A percentile compares a stretch with the other conserved stretches of the same genome.
These are phyloP conservation scores for Vanderwaltozyma verrucispora DNA, from an alignment of 805 yeast species.

Conservation along the genomic window DNA sequence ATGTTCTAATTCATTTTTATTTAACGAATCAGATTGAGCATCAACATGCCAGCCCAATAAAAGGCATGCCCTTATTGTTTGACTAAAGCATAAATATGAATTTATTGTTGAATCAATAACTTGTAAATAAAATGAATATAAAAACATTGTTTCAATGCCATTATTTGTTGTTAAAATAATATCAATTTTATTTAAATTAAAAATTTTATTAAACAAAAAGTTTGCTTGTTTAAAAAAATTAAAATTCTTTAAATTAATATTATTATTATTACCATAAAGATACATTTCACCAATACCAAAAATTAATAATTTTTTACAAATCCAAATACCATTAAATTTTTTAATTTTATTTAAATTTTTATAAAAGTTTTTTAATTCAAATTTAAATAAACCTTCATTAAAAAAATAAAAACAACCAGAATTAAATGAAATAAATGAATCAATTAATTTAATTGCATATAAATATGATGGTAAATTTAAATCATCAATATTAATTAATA, in stretches of 20 bases:
- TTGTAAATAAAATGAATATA: conserved; percentile 71
- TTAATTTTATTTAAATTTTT: conserved; percentile 28
- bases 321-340: conserved; percentile 69
- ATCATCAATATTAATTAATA: neutral
- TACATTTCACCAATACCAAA: conserved; percentile 81
- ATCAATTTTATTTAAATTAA: conserved; percentile 1
- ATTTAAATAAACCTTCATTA: conserved; percentile 70
- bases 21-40: conserved; percentile 57
- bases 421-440: conserved; percentile 66
- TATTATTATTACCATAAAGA: conserved; percentile 19
- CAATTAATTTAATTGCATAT: conserved; percentile 64
- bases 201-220: neutral
- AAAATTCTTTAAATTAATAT: neutral
- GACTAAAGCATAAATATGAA: conserved; percentile 69
- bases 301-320: conserved; percentile 60
- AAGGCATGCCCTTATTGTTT: conserved; percentile 61
- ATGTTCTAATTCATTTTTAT: conserved; percentile 67
- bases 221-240: conserved; percentile 2
- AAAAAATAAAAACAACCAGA: conserved; percentile 81
- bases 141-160: conserved; percentile 62
- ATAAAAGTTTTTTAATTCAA: conserved; percentile 52
- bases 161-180: conserved; percentile 37
- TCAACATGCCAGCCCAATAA: conserved; percentile 77
- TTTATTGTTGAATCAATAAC: conserved; percentile 80
- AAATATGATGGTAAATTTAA: conserved; percentile 53